phyloP scores from a whole-genome alignment of 257 asterid species.

The Catharanthus roseus region DNA sequence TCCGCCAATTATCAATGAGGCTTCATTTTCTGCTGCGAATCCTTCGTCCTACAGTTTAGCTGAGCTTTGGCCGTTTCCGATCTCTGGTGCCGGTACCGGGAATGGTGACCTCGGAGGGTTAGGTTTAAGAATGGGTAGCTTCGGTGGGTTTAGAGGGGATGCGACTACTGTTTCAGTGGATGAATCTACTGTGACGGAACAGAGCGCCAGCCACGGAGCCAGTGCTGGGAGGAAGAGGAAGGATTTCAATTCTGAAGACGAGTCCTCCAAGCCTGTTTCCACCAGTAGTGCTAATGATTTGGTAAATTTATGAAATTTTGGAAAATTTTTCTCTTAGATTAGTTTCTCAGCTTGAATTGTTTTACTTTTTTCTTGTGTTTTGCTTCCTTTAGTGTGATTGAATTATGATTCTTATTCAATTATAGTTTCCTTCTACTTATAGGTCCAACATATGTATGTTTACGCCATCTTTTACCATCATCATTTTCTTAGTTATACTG shows the following conservation, averaged over 20 bases:
- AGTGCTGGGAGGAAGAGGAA: slow-evolving; percentile 43
- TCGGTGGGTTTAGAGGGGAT: slow-evolving; percentile 28
- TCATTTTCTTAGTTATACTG: not conserved
- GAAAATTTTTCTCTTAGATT: not conserved
- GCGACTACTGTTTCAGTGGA: slow-evolving; percentile 35
- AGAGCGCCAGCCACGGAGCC: slow-evolving; percentile 37
- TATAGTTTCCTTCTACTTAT: not conserved
- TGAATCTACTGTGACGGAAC: slow-evolving; percentile 75
- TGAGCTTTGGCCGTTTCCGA: slow-evolving; percentile 65
- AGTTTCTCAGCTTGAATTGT: not conserved
- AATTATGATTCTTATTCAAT: not conserved
- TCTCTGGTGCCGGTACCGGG: slow-evolving; percentile 21
- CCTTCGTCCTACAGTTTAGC: slow-evolving; percentile 66
- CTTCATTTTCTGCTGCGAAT: slow-evolving; percentile 62
- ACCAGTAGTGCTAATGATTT: slow-evolving; percentile 41
- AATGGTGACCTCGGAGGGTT: slow-evolving; percentile 31
- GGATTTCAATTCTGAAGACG: slow-evolving; percentile 40
- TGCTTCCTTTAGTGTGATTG: not conserved
- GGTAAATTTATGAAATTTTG: slow-evolving; percentile 32
- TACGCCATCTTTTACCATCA: not conserved
- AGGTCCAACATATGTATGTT: not conserved
- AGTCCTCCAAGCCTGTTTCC: slow-evolving; percentile 40
- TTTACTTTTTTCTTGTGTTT: not conserved
- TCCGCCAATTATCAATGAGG: slow-evolving; percentile 70
- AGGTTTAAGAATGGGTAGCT: slow-evolving; percentile 51